A percentile compares a stretch with the other conserved stretches of the same genome.
Conservation (phyloP, 2,329 filamentous ascomycete genomes). For the Mariannaea elegans region DNA sequence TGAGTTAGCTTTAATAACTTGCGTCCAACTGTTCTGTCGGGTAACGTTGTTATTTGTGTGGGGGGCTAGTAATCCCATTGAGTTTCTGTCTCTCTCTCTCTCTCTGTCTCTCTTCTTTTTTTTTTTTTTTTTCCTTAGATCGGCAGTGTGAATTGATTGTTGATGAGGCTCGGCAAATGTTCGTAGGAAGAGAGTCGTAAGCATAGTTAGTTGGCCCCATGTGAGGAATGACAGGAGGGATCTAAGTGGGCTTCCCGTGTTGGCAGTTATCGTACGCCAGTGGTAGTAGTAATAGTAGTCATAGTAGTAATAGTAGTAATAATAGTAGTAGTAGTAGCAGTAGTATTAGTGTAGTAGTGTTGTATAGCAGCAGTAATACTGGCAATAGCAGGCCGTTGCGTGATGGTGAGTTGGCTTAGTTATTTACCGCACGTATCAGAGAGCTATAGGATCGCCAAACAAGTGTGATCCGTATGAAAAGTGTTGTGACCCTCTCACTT, state of each 20-base stretch:
- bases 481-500: background rate
- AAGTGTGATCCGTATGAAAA: background rate
- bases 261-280: too few species aligned
- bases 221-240: background rate
- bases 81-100: background rate
- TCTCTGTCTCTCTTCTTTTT: background rate
- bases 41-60: too few species aligned
- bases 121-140: background rate
- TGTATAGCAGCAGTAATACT: too few species aligned
- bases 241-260: too few species aligned
- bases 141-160: background rate
- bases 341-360: too few species aligned
- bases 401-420: background rate
- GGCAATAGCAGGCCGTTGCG: background rate
- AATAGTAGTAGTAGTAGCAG: too few species aligned
- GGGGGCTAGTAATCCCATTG: background rate
- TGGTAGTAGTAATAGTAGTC: too few species aligned
- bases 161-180: background rate
- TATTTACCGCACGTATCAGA: background rate
- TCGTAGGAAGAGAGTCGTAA: background rate
- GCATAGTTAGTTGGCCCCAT: too few species aligned
- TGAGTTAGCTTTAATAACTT: too few species aligned
- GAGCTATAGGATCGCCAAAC: too few species aligned
- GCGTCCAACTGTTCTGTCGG: too few species aligned
- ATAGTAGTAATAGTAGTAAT: too few species aligned